Evolutionary conservation across 2,329 filamentous ascomycete species (phyloP), one percentile per base, ranked within the genome.

Genomic region (Sphaceloma murrayae): DNA sequence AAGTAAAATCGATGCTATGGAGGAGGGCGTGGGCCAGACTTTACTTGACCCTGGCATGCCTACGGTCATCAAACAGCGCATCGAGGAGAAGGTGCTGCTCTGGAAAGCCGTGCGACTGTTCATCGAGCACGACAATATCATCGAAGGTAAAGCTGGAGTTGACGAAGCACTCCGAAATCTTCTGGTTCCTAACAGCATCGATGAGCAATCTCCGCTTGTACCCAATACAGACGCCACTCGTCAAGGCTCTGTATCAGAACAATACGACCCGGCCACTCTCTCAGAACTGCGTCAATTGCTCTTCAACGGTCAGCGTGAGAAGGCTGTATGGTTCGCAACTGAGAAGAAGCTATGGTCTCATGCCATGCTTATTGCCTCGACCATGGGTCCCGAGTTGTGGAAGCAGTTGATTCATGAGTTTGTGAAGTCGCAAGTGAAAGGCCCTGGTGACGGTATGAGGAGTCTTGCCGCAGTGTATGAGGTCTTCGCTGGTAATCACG

Each of bases 271-370:
- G 4, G 69, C 73, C 1, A 75, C 79, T 3, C 67, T 94, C 29
- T 78, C 86, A 48, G 73, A 79, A 47, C 72, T 96, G 34, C 81
- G 85, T 19, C 78, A 73, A 34, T 72, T 78, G 54, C 72, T 98
- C 3, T 70, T 94, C 6, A 69, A 76, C 45, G 91, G 93, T 7
- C 81, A 96, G 34, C 77, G 87, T 16, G 87, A 95, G 57, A 85
- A 88, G 53, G 91, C 91, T 4, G 84, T 93, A 0, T 96, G 89
- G 89, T 73, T 82, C 51, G 88, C 91, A 3, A 89, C 87, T 22
- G 91, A 98, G 61, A 87, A 88, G 61, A 78, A 88, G 38, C 69
- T 98, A 2, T 98, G 93, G 93, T 91, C 86, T 2, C 93, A 98
- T 61, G 93, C 91, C 2, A 83, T 98, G 74, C 71, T 98, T 14